A percentile compares a stretch with the other conserved stretches of the same genome.
phyloP scores from a whole-genome alignment of 768 basidiomycete genomes.

The Lactifluus pinguis region DNA sequence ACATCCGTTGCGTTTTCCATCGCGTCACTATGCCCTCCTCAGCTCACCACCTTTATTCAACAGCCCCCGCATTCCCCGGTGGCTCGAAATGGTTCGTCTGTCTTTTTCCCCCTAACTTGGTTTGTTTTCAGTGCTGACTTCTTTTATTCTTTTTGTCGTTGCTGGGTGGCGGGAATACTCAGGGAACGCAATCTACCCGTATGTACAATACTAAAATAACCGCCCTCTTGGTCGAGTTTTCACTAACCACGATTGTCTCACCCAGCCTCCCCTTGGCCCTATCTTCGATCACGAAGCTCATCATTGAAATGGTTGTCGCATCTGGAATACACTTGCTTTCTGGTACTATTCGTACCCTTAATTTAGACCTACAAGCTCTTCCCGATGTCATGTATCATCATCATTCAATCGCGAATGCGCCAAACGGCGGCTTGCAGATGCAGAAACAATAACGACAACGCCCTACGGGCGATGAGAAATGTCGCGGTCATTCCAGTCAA shows the following conservation, averaged over 20 bases:
- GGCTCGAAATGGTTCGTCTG: conserved; percentile 89
- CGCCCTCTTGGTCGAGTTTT: background rate
- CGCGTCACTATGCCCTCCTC: background rate
- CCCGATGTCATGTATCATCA: background rate
- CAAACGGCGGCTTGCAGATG: background rate
- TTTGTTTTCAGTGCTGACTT: conserved; percentile 5
- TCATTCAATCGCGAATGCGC: background rate
- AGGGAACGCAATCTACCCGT: conserved; percentile 83
- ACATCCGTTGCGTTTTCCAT: conserved; percentile 47
- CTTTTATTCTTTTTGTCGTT: background rate
- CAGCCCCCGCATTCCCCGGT: conserved; percentile 76
- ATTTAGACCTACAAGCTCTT: background rate
- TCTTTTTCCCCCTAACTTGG: background rate
- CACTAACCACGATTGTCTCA: background rate
- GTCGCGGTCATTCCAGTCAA: conserved; percentile 6
- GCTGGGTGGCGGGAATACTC: conserved; percentile 9
- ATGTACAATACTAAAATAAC: conserved; percentile 26
- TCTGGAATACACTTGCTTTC: too few species aligned
- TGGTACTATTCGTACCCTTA: background rate
- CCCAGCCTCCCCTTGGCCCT: conserved; percentile 16
- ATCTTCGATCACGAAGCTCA: conserved; percentile 19
- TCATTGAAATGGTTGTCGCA: background rate
- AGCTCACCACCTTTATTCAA: background rate
- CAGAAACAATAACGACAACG: too few species aligned
- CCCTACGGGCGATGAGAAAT: background rate